Evolutionary conservation across 2,329 filamentous ascomycete genomes (phyloP).

Genomic region (Elsinoe australis): DNA sequence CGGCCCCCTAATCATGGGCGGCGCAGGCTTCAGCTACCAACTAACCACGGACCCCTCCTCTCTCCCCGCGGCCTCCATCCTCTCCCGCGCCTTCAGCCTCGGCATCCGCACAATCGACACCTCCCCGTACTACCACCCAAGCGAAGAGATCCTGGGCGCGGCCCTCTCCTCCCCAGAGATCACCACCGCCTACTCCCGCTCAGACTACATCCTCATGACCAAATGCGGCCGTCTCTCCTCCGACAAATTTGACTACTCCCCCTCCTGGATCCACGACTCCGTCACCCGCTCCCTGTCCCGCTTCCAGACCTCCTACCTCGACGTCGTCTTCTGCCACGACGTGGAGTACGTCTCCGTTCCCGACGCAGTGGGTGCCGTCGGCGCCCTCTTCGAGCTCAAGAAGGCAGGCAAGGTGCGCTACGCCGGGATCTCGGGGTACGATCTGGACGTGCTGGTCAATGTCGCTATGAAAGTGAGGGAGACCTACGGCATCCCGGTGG

Average conservation of each 20-base stretch:
- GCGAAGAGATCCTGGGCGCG: constrained; percentile 60
- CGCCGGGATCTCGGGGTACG: constrained; percentile 82
- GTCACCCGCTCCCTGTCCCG: constrained; percentile 55
- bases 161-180: constrained; percentile 49
- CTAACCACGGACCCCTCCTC: constrained; percentile 60
- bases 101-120: constrained; percentile 71
- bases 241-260: constrained; percentile 61
- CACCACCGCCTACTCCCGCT: constrained; percentile 42
- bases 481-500: constrained; percentile 71
- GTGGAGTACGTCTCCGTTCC: constrained; percentile 60
- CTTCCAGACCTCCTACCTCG: constrained; percentile 56
- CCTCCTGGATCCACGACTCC: constrained; percentile 54
- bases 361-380: constrained; percentile 48
- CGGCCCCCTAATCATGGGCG: constrained; percentile 70
- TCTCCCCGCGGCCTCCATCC: constrained; percentile 59
- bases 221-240: constrained; percentile 61
- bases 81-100: constrained; percentile 58
- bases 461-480: constrained; percentile 61
- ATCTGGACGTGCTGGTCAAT: constrained; percentile 59
- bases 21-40: constrained; percentile 74
- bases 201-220: constrained; percentile 57
- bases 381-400: constrained; percentile 64
- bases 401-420: constrained; percentile 60
- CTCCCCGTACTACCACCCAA: constrained; percentile 76
- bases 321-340: constrained; percentile 70